phyloP scores from a whole-genome alignment of 805 yeast species.

The Lipomyces spencermartinsiae region DNA sequence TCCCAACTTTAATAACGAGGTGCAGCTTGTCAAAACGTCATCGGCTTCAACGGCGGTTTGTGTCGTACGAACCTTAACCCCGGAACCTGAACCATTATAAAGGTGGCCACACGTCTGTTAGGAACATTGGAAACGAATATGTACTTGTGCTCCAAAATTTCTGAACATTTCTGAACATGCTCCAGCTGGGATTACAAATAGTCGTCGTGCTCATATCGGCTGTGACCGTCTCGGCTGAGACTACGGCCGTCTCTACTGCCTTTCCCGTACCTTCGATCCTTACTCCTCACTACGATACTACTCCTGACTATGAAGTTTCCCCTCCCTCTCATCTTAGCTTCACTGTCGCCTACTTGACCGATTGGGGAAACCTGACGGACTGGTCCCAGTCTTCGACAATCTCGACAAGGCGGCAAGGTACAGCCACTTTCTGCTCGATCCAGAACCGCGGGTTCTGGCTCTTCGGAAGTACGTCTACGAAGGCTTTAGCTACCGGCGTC shows the following conservation, averaged over 20 bases:
- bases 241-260: slow-evolving; percentile 4
- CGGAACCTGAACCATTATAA: too few species aligned
- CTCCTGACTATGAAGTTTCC: slow-evolving; percentile 1
- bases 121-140: too few species aligned
- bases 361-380: neutral
- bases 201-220: neutral
- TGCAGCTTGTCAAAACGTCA: too few species aligned
- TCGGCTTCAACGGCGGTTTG: too few species aligned
- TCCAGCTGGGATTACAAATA: neutral
- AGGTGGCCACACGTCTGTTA: too few species aligned
- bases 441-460: slow-evolving; percentile 32
- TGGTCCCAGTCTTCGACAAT: slow-evolving; percentile 15
- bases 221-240: too few species aligned
- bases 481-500: neutral
- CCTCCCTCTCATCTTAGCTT: neutral
- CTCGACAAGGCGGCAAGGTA: slow-evolving; percentile 21
- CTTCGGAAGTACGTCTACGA: slow-evolving; percentile 27
- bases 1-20: too few species aligned
- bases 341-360: slow-evolving; percentile 1
- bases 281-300: neutral
- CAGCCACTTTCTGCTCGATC: slow-evolving; percentile 29
- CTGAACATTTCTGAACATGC: neutral
- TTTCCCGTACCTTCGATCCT: neutral
- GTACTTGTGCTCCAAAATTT: too few species aligned
- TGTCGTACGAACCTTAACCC: too few species aligned